A percentile compares a stretch with the other conserved stretches of the same genome.
These are phyloP conservation scores for Solanum chacoense DNA, from an alignment of 305 asterid species.

Conservation along the genomic window DNA sequence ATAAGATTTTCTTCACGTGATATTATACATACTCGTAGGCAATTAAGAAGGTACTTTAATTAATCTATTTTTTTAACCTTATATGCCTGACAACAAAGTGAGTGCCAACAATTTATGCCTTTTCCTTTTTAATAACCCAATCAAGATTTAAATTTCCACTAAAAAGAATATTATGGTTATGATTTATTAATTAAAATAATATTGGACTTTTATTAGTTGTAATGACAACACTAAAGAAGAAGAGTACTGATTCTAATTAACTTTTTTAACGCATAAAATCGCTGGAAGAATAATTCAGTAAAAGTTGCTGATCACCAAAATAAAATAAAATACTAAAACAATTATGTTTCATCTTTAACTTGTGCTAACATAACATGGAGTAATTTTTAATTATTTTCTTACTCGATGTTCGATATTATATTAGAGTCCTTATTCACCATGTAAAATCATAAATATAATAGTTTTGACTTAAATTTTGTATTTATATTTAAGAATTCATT, in stretches of 20 bases:
- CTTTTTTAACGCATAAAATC: constrained; percentile 4
- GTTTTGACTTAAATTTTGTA: background rate
- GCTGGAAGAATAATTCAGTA: background rate
- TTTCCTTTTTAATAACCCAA: background rate
- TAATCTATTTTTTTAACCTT: background rate
- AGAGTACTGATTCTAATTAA: constrained; percentile 1
- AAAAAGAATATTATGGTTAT: background rate
- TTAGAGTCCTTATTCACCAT: too few relatives aligned
- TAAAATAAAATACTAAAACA: background rate
- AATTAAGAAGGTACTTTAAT: background rate
- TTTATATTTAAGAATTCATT: background rate
- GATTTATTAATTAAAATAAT: background rate
- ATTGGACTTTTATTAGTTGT: background rate
- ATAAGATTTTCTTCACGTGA: background rate
- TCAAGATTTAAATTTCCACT: background rate
- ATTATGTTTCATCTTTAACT: background rate
- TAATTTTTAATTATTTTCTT: background rate
- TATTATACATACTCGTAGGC: background rate
- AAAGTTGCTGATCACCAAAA: background rate
- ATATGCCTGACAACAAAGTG: background rate
- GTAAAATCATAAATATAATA: background rate
- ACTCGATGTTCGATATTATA: background rate
- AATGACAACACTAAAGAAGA: constrained; percentile 1
- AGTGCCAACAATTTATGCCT: constrained; percentile 4
- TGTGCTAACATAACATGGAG: background rate